Evolutionary conservation across 768 basidiomycete species (phyloP), one percentile per base, ranked within the genome.

Genomic region (Boletus pseudopeckii): DNA sequence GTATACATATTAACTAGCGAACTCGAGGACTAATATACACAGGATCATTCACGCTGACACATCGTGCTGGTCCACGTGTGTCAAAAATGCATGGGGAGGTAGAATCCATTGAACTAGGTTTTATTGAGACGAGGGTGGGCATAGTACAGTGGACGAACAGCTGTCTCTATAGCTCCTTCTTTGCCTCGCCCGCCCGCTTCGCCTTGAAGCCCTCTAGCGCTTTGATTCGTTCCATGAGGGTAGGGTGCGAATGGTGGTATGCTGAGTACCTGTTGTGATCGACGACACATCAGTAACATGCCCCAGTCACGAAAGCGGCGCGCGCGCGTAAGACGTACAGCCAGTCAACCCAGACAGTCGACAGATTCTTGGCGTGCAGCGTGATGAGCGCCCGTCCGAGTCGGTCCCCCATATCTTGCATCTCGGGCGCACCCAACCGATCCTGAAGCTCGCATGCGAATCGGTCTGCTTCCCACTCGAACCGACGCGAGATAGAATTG

Each of bases 211-310:
- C 67, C 54, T 96, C 92, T 37, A 97, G 78, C 3, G 83, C 91
- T 58, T 82, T 85, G 63, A 98, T 74, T 8, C 95, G 81, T 74
- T 99, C 95, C 36, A 90, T 88, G 59, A 99, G 70, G 3, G 93
- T 97, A 5, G 96, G 96, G 71, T 99, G 96, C 44, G 90, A 94
- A 71, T 98, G 92, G 70, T 97, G 92, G 62, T 92, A 97, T 20
- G 91, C 90, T 47, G 93, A 97, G 74, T 96, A 97, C 53, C 88
- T 90, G 13, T n/a, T 2, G 9, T 1, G 1, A 57, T 39, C n/a
- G 17, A 32, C 15, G 11, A 22, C 18, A 6, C 17, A 20, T 37
- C 37, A 56, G 49, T 9, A 39, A 39, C 10, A 8, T 36, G 2
- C 17, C 5, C 3, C 10, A 10, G 10, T 32, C 30, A 32, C 10